Conservation (phyloP, 2,329 filamentous ascomycete genomes). For the Scytalidium sp. region DNA sequence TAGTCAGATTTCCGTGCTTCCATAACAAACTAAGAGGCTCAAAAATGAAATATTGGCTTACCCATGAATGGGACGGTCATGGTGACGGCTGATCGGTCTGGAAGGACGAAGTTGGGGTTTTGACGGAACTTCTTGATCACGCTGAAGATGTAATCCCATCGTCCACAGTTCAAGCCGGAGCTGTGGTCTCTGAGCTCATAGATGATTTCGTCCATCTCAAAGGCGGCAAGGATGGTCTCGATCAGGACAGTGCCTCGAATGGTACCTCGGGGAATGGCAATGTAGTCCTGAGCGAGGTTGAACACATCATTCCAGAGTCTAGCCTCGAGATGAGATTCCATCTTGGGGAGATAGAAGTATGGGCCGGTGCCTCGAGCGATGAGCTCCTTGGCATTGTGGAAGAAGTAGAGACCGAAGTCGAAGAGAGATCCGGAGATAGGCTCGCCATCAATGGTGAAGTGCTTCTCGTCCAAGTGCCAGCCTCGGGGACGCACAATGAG, state of each 20-base stretch:
- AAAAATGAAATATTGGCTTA: background rate
- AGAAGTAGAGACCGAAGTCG: constrained; percentile 98
- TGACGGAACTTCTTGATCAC: constrained; percentile 99
- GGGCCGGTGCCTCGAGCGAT: constrained; percentile 82
- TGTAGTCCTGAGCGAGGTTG: constrained; percentile 91
- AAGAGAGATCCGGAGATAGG: constrained; percentile 90
- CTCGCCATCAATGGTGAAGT: constrained; percentile 92
- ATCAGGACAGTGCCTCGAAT: constrained; percentile 95
- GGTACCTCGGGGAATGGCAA: constrained; percentile 84
- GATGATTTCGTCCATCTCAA: constrained; percentile 99
- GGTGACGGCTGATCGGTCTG: constrained; percentile 85
- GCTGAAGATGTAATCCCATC: constrained; percentile 99
- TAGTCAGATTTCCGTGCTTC: background rate
- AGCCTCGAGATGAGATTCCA: constrained; percentile 96
- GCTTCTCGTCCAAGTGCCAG: constrained; percentile 98
- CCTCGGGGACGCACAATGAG: constrained; percentile 92
- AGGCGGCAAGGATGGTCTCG: constrained; percentile 95
- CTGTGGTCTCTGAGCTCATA: constrained; percentile 97
- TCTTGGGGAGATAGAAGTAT: constrained; percentile 98
- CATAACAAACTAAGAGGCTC: no score
- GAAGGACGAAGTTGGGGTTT: constrained; percentile 88
- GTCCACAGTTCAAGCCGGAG: constrained; percentile 94
- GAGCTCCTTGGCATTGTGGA: constrained; percentile 92
- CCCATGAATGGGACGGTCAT: constrained; percentile 98
- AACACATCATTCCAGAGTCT: constrained; percentile 98